These are phyloP conservation scores for Thalassiosira pacifica DNA, from an alignment of 352 stramenopile species.

Conservation along the genomic window DNA sequence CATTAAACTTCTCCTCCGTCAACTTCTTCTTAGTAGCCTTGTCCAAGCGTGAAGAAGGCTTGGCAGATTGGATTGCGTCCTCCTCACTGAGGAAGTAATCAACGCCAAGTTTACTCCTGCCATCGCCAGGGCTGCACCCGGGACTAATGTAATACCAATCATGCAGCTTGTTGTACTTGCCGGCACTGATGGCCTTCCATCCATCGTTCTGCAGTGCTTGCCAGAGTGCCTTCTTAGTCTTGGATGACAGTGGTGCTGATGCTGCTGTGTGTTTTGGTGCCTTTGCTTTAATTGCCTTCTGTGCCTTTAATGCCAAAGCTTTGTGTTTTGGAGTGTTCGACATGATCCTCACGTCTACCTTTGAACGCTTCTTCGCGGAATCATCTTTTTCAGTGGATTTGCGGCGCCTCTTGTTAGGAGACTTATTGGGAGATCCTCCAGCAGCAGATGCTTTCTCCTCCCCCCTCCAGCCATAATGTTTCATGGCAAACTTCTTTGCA, in stretches of 20 bases:
- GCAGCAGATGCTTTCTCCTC: background rate
- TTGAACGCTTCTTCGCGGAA: background rate
- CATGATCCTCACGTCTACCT: too few species aligned
- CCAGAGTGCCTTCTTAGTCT: conserved; percentile 32
- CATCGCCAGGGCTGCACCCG: conserved; percentile 26
- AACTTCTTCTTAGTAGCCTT: background rate
- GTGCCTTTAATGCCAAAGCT: too few species aligned
- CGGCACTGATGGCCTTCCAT: conserved; percentile 38
- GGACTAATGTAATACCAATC: conserved; percentile 60
- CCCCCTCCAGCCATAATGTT: conserved; percentile 50
- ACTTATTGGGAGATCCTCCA: background rate
- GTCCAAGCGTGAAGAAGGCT: background rate
- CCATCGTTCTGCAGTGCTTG: conserved; percentile 32
- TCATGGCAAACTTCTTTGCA: conserved; percentile 49
- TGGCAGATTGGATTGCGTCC: conserved; percentile 35
- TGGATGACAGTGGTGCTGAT: too few species aligned
- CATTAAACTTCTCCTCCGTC: too few species aligned
- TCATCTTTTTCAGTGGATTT: conserved; percentile 14
- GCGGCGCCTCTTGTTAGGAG: background rate
- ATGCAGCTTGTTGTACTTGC: conserved; percentile 39
- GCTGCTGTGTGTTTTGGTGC: too few species aligned
- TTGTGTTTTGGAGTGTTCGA: too few species aligned
- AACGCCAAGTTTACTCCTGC: conserved; percentile 18
- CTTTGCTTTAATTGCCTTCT: background rate
- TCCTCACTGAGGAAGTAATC: conserved; percentile 53